Evolutionary conservation across 1,284 basidiomycete genomes (phyloP).

Genomic region (Ganoderma sp.): DNA sequence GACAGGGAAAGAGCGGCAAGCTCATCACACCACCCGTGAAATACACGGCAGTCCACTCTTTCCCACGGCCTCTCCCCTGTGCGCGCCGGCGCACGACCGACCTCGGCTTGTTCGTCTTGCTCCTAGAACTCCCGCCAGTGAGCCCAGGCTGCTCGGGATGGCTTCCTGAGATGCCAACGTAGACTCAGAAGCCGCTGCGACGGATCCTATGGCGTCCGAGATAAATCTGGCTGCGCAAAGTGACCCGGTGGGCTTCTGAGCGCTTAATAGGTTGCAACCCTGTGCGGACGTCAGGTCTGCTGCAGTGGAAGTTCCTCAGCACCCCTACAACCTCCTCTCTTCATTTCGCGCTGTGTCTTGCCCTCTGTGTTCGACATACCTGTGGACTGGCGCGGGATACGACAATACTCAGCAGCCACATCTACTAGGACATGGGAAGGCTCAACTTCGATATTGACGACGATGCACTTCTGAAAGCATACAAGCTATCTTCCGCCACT

Average conservation of each 20-base stretch:
- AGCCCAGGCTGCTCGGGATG: not conserved
- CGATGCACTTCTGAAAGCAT: slow-evolving; percentile 73
- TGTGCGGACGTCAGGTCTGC: not conserved
- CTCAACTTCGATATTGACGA: slow-evolving; percentile 76
- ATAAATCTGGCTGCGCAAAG: not conserved
- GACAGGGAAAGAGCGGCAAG: slow-evolving; percentile 20
- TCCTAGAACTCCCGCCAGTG: slow-evolving; percentile 20
- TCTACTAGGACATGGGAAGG: slow-evolving; percentile 46
- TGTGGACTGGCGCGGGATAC: not conserved
- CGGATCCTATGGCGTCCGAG: not conserved
- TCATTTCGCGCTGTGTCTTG: not conserved
- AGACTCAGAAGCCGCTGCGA: not conserved
- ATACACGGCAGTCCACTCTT: slow-evolving; percentile 14
- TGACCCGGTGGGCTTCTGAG: not conserved
- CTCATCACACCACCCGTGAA: slow-evolving; percentile 22
- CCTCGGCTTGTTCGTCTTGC: slow-evolving; percentile 13
- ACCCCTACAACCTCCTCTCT: not conserved
- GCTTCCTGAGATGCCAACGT: not conserved
- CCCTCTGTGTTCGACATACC: not conserved
- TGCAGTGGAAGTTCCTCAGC: not conserved
- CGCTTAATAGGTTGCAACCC: not conserved
- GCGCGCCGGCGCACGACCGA: slow-evolving; percentile 21
- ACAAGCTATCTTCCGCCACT: slow-evolving; percentile 69
- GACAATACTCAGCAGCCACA: not conserved
- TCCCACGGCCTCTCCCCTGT: slow-evolving; percentile 24